Conservation (phyloP, 2,329 filamentous ascomycete genomes). For the Fusarium sp. region DNA sequence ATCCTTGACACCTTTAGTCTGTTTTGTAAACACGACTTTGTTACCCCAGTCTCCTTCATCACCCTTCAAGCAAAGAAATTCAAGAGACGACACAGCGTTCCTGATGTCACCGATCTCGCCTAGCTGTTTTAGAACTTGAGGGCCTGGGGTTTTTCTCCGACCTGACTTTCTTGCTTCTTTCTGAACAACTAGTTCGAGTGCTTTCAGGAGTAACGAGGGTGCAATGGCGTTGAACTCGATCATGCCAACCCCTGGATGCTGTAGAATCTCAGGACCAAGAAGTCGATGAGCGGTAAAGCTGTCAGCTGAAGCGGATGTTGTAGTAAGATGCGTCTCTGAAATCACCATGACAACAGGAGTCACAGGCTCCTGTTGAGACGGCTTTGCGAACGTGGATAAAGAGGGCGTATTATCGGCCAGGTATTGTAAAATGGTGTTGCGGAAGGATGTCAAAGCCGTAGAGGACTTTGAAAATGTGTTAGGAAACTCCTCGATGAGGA, state of each 20-base stretch:
- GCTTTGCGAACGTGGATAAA: slow-evolving; percentile 61
- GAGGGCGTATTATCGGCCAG: slow-evolving; percentile 76
- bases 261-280: slow-evolving; percentile 86
- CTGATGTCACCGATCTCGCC: slow-evolving; percentile 92
- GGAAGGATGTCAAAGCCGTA: slow-evolving; percentile 75
- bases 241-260: slow-evolving; percentile 81
- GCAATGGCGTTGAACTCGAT: slow-evolving; percentile 97
- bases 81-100: slow-evolving; percentile 90
- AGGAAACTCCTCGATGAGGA: slow-evolving; percentile 86
- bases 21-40: slow-evolving; percentile 77
- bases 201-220: slow-evolving; percentile 85
- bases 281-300: slow-evolving; percentile 94
- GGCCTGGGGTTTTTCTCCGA: slow-evolving; percentile 80
- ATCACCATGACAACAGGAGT: slow-evolving; percentile 89
- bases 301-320: slow-evolving; percentile 85
- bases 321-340: slow-evolving; percentile 89
- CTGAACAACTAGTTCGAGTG: slow-evolving; percentile 82
- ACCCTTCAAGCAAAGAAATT: slow-evolving; percentile 90
- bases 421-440: slow-evolving; percentile 80
- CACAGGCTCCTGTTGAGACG: slow-evolving; percentile 60
- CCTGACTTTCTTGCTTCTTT: slow-evolving; percentile 88
- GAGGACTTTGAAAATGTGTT: slow-evolving; percentile 79
- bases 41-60: slow-evolving; percentile 82
- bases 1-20: slow-evolving; percentile 72
- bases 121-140: slow-evolving; percentile 80